These are phyloP conservation scores for Fusarium brevicatenulatum DNA, from an alignment of 2,329 filamentous ascomycete genomes.

Conservation along the genomic window DNA sequence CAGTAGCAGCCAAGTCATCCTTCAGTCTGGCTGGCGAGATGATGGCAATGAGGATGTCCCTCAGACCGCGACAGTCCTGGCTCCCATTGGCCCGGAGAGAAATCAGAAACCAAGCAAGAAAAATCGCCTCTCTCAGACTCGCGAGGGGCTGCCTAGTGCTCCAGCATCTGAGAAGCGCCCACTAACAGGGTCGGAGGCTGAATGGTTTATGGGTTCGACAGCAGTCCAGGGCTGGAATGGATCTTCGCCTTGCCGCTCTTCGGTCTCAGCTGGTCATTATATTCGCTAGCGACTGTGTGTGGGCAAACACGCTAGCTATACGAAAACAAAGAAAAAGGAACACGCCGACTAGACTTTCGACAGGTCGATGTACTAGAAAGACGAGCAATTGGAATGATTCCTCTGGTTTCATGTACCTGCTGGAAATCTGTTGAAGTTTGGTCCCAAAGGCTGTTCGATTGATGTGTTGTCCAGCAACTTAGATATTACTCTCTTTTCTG, in stretches of 20 bases:
- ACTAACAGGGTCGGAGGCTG: conserved; percentile 43
- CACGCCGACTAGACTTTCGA: neutral
- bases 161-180: conserved; percentile 45
- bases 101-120: conserved; percentile 6
- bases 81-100: conserved; percentile 32
- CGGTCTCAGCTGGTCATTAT: conserved; percentile 18
- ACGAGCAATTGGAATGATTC: neutral
- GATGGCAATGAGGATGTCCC: conserved; percentile 15
- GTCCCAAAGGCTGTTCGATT: neutral
- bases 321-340: conserved; percentile 1
- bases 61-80: neutral
- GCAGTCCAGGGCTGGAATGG: conserved; percentile 19
- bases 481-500: conserved; percentile 32
- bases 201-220: conserved; percentile 19
- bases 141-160: conserved; percentile 45
- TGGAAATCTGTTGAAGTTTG: neutral
- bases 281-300: neutral
- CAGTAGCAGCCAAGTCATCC: neutral
- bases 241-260: conserved; percentile 23
- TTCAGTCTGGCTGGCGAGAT: conserved; percentile 24
- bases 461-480: conserved; percentile 5
- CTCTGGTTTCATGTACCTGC: neutral
- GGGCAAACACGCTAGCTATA: conserved; percentile 5
- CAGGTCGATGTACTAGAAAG: neutral
- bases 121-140: conserved; percentile 9